These are phyloP conservation scores for Chrysoporthe puriensis DNA, from an alignment of 2,329 filamentous ascomycete species.

Conservation along the genomic window DNA sequence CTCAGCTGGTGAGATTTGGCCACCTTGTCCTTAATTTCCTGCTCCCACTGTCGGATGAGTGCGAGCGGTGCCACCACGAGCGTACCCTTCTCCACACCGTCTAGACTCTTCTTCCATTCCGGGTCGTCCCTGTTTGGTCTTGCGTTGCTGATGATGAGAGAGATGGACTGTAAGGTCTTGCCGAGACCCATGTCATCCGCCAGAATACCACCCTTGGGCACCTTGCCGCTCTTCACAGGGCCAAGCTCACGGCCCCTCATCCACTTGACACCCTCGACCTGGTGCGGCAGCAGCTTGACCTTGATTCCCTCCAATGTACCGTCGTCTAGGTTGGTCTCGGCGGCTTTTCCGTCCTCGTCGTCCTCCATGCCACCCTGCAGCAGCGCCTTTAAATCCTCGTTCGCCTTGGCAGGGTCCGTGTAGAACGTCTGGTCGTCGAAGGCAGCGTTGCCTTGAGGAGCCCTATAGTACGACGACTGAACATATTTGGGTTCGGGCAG, in stretches of 20 bases:
- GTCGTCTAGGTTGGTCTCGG: constrained; percentile 48
- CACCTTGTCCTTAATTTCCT: constrained; percentile 86
- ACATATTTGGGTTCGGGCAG: constrained; percentile 38
- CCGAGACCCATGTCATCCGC: constrained; percentile 98
- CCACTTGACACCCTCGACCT: constrained; percentile 92
- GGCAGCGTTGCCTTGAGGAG: constrained; percentile 23
- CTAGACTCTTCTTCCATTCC: constrained; percentile 69
- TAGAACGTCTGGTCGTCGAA: constrained; percentile 59
- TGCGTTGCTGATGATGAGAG: constrained; percentile 81
- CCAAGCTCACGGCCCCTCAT: constrained; percentile 93
- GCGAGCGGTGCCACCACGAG: constrained; percentile 92
- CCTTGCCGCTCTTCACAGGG: constrained; percentile 75
- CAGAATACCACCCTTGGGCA: constrained; percentile 91
- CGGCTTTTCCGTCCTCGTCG: constrained; percentile 61
- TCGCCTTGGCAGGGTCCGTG: constrained; percentile 72
- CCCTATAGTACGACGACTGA: constrained; percentile 34
- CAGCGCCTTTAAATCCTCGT: constrained; percentile 78
- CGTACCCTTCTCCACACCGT: constrained; percentile 74
- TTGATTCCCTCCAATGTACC: constrained; percentile 74
- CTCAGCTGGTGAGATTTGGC: constrained; percentile 69
- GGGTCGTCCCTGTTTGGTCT: constrained; percentile 65
- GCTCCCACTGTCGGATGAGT: constrained; percentile 96
- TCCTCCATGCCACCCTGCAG: constrained; percentile 81
- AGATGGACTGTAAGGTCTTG: constrained; percentile 93
- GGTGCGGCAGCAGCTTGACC: constrained; percentile 88